These are phyloP conservation scores for Populus hybrid DNA, from an alignment of 441 rosid species.

Conservation along the genomic window DNA sequence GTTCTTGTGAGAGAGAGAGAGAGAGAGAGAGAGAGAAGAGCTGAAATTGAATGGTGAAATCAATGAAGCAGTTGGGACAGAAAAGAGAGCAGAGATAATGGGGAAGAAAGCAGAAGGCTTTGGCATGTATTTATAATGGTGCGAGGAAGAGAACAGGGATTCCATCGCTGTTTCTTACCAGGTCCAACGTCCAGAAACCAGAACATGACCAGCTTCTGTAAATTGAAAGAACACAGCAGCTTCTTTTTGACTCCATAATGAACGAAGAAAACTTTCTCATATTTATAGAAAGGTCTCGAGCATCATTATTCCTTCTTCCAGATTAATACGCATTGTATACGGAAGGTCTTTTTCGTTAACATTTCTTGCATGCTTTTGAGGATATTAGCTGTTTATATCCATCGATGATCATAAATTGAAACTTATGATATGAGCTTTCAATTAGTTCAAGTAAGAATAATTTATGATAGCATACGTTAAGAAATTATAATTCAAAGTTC, in stretches of 20 bases:
- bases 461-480: too few species aligned
- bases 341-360: too few species aligned
- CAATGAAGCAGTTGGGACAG: neutral
- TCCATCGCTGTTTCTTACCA: neutral
- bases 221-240: neutral
- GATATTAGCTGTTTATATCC: too few species aligned
- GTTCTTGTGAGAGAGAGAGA: neutral
- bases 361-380: neutral
- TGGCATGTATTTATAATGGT: neutral
- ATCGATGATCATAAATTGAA: too few species aligned
- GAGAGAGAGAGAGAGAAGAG: neutral
- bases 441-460: too few species aligned
- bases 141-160: neutral
- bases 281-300: neutral
- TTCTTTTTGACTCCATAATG: neutral
- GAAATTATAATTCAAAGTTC: too few species aligned
- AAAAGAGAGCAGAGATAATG: neutral
- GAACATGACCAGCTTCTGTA: neutral
- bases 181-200: slow-evolving; percentile 5
- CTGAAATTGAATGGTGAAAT: neutral
- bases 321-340: neutral
- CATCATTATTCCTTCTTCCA: neutral
- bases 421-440: too few species aligned
- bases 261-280: neutral
- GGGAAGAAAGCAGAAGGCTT: neutral